phyloP scores from a whole-genome alignment of 129 eudicot genomes.

The Artemisia annua region DNA sequence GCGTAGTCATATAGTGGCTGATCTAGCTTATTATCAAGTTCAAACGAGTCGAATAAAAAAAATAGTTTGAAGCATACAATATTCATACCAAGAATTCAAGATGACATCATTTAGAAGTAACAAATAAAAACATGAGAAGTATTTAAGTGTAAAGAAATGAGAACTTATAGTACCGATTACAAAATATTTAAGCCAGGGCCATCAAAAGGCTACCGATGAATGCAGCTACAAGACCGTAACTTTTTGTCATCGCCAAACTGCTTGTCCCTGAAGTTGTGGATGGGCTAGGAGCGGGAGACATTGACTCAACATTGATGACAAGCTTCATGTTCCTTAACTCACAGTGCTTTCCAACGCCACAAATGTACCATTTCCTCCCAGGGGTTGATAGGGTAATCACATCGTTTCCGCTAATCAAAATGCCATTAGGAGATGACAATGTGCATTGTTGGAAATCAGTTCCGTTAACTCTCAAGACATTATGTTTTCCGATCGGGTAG shows the following conservation, averaged over 20 bases:
- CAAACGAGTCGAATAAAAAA: neutral
- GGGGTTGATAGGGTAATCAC: conserved; percentile 11
- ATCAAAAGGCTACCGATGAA: conserved; percentile 15
- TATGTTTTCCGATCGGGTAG: conserved; percentile 12
- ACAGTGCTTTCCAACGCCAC: conserved; percentile 19
- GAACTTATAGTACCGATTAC: neutral
- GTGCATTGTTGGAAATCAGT: conserved; percentile 21
- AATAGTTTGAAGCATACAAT: neutral
- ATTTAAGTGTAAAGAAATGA: neutral
- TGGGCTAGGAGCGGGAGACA: conserved; percentile 33
- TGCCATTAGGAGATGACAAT: neutral
- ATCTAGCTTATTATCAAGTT: neutral
- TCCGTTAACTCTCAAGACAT: conserved; percentile 16
- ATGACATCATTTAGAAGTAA: neutral
- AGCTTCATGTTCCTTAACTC: conserved; percentile 13
- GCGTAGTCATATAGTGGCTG: neutral
- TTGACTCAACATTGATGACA: conserved; percentile 13
- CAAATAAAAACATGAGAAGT: neutral
- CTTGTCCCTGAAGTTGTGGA: conserved; percentile 20
- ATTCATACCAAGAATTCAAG: neutral
- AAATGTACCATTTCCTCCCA: conserved; percentile 13
- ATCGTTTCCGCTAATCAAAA: conserved; percentile 1
- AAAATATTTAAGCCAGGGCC: neutral
- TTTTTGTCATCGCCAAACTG: conserved; percentile 6
- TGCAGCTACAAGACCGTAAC: neutral